Evolutionary conservation across 108 stramenopile genomes (phyloP).

Genomic region (Cyclostephanos invisitatus): DNA sequence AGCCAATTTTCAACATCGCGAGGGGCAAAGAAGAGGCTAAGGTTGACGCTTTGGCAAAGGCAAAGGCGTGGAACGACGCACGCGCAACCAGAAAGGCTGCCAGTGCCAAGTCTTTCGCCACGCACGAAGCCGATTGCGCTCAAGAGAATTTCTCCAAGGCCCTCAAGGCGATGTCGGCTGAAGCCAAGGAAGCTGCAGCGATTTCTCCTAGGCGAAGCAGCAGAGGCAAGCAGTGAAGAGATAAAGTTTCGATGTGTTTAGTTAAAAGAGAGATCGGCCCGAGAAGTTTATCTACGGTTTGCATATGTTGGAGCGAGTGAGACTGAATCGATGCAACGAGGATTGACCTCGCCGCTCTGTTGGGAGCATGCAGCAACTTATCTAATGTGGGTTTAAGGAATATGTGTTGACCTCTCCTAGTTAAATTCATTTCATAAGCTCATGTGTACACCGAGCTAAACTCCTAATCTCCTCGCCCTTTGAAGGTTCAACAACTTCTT

Average conservation of each 20-base stretch:
- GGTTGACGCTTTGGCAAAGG: background rate
- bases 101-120: background rate
- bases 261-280: too few species aligned
- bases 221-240: background rate
- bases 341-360: background rate
- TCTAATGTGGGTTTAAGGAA: too few species aligned
- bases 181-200: background rate
- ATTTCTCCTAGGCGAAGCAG: too few species aligned
- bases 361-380: background rate
- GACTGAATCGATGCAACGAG: background rate
- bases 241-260: background rate
- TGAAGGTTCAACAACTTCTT: constrained; percentile 79
- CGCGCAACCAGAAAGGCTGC: background rate
- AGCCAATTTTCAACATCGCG: background rate
- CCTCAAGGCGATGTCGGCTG: background rate
- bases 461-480: constrained; percentile 70
- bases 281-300: too few species aligned
- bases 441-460: constrained; percentile 30
- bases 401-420: too few species aligned
- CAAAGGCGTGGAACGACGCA: background rate
- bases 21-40: background rate
- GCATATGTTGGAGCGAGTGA: background rate
- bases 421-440: too few species aligned
- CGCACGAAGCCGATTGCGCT: background rate
- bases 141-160: background rate